phyloP scores from a whole-genome alignment of 768 basidiomycete species.

The Wakefieldia striispora region DNA sequence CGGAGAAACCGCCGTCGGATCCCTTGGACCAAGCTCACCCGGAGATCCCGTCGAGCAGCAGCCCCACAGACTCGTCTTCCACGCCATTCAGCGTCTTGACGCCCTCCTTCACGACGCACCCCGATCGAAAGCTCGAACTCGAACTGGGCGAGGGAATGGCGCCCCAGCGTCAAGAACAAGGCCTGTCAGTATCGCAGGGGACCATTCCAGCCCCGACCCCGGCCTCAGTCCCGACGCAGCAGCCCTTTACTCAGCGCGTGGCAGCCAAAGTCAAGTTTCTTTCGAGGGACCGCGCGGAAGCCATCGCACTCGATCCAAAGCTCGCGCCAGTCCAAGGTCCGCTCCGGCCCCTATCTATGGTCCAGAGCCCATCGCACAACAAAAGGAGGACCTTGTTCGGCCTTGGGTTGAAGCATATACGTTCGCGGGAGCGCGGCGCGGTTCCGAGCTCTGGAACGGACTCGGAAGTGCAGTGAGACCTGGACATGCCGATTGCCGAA shows the following conservation, averaged over 20 bases:
- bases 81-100: slow-evolving; percentile 11
- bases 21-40: slow-evolving; percentile 1
- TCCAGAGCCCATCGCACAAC: slow-evolving; percentile 13
- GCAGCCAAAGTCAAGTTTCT: slow-evolving; percentile 18
- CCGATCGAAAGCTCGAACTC: background rate
- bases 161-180: background rate
- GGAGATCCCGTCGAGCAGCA: slow-evolving; percentile 12
- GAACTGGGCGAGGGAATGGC: no score
- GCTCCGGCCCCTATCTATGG: slow-evolving; percentile 29
- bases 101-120: slow-evolving; percentile 14
- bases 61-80: slow-evolving; percentile 13
- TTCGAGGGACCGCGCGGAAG: slow-evolving; percentile 24
- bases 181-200: background rate
- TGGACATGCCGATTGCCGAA: no score
- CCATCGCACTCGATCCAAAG: slow-evolving; percentile 31
- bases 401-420: slow-evolving; percentile 11
- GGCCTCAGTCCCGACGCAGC: background rate
- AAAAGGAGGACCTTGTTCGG: slow-evolving; percentile 22
- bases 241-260: slow-evolving; percentile 10
- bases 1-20: slow-evolving; percentile 17
- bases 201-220: background rate
- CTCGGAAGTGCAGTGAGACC: slow-evolving; percentile 2
- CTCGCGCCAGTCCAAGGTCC: slow-evolving; percentile 33
- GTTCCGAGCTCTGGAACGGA: background rate
- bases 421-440: background rate